A percentile compares a stretch with the other conserved stretches of the same genome.
Evolutionary conservation across 257 asterid genomes (phyloP).

Genomic region (Osmanthus fragrans): DNA sequence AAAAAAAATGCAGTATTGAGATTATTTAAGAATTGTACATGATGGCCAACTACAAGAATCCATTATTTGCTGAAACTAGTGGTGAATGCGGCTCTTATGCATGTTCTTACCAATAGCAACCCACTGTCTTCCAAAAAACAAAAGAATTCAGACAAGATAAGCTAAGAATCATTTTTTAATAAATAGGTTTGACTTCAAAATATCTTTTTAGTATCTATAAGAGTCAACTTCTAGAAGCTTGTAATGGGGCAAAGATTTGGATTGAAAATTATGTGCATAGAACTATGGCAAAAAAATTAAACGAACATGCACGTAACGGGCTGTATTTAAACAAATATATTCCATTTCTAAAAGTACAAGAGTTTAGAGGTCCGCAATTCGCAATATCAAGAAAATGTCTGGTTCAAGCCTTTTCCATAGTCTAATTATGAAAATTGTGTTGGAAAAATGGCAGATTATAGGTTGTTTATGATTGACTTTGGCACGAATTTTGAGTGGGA

Average conservation of each 20-base stretch:
- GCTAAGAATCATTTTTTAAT: not conserved
- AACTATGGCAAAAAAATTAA: too few relatives aligned
- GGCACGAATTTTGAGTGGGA: too few relatives aligned
- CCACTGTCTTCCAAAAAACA: not conserved
- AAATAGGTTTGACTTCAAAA: not conserved
- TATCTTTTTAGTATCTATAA: not conserved
- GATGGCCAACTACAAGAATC: not conserved
- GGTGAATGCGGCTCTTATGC: not conserved
- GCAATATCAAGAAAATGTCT: too few relatives aligned
- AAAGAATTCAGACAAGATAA: not conserved
- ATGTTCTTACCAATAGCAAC: not conserved
- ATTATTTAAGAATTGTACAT: not conserved
- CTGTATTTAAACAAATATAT: too few relatives aligned
- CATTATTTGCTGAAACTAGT: not conserved
- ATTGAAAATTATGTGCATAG: too few relatives aligned
- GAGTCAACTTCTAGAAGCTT: slow-evolving; percentile 2
- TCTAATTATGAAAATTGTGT: too few relatives aligned
- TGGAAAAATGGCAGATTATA: too few relatives aligned
- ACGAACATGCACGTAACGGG: too few relatives aligned
- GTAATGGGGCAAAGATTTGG: not conserved
- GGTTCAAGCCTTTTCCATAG: too few relatives aligned
- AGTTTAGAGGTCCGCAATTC: too few relatives aligned
- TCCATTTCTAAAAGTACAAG: too few relatives aligned
- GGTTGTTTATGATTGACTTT: too few relatives aligned
- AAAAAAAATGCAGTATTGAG: not conserved